phyloP scores from a whole-genome alignment of 257 asterid genomes.

The Fraxinus pennsylvanica region DNA sequence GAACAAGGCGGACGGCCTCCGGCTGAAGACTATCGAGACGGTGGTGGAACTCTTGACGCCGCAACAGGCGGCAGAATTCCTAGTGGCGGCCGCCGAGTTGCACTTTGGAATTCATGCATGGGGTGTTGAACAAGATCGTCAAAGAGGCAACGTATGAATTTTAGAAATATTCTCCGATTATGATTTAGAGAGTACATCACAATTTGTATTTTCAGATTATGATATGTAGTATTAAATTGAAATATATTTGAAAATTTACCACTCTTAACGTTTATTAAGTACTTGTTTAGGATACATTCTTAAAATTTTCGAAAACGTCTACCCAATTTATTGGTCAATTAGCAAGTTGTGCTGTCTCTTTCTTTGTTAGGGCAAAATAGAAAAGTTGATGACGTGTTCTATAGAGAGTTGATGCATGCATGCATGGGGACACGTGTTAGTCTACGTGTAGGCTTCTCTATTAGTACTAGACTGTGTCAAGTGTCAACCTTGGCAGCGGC shows the following conservation, averaged over 20 bases:
- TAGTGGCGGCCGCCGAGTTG: slow-evolving; percentile 67
- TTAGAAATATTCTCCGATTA: not conserved
- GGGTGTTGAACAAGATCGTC: slow-evolving; percentile 62
- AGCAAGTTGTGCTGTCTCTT: not conserved
- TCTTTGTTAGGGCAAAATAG: not conserved
- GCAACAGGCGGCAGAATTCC: slow-evolving; percentile 70
- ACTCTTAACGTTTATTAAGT: too few relatives aligned
- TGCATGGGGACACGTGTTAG: slow-evolving; percentile 32
- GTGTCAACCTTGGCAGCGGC: not conserved
- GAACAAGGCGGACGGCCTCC: slow-evolving; percentile 62
- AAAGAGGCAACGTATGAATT: slow-evolving; percentile 24
- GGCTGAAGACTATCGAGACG: slow-evolving; percentile 54
- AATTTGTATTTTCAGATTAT: too few relatives aligned
- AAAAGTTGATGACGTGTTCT: slow-evolving; percentile 20
- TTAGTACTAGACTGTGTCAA: not conserved
- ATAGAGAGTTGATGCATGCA: slow-evolving; percentile 19
- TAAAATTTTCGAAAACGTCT: not conserved
- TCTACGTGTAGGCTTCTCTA: not conserved
- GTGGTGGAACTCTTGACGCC: slow-evolving; percentile 68
- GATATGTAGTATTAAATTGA: too few relatives aligned
- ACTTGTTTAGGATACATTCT: too few relatives aligned
- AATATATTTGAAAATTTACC: too few relatives aligned
- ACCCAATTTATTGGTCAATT: not conserved
- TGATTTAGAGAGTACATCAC: not conserved
- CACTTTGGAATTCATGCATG: slow-evolving; percentile 68